Evolutionary conservation across 306 rosid species (phyloP), one percentile per base, ranked within the genome.

Genomic region (Sicyos baderoa): DNA sequence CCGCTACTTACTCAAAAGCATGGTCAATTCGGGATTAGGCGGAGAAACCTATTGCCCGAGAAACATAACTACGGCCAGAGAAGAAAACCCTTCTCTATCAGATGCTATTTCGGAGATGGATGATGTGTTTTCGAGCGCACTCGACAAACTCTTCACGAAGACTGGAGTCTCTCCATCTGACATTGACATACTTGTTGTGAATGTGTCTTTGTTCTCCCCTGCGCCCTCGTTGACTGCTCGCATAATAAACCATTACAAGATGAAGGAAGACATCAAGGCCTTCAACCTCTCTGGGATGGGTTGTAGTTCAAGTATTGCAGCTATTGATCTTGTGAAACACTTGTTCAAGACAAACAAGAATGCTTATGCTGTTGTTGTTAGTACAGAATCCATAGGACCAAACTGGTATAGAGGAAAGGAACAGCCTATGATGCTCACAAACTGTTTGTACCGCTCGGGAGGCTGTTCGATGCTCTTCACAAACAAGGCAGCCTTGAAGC

Each of bases 221-320:
- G 67, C 83, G 0, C 97, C 97, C 13, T 91, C 95, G 9, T 84
- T 91, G 10, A 68, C 96, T 0, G 77, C 96, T 0, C 79, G 96
- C 1, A 86, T 91, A 12, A 67, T 87, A 14, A 89, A 89, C 82
- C 76, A 81, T 21, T 91, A 91, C 96, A 86, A 82, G 47, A 87
- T 87, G 97, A 82, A 88, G 67, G 80, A 86, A n/a, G 82, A 86
- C 27, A 23, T 91, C 0, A 89, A 85, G 72, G 70, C 83, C 7
- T 80, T 82, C 74, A 91, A 89, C 72, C 91, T 91, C 19, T 51
- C 97, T 0, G 97, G 97, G 55, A 91, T 91, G 96, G 96, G 97
- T 4, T 91, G 95, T 60, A 87, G 96, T 68, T 95, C 87, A 5
- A 91, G 96, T 52, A 82, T 89, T 4, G 86, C 84, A 0, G 95